Evolutionary conservation across 1,284 basidiomycete species (phyloP).

Genomic region (Exobasidium rhododendri): DNA sequence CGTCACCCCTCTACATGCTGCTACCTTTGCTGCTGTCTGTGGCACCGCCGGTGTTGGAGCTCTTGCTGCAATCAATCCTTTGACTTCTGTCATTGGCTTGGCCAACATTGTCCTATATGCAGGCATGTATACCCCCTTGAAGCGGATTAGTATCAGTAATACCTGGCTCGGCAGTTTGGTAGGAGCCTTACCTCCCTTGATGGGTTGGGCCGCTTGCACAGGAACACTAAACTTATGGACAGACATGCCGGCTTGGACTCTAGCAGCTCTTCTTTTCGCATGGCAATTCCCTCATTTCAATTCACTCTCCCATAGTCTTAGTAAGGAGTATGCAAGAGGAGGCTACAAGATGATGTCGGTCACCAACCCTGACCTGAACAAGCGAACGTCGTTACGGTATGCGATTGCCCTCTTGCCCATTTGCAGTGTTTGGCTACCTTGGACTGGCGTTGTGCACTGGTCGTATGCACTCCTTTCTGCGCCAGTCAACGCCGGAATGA

Average conservation of each 20-base stretch:
- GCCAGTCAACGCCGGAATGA: conserved; percentile 72
- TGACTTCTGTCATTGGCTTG: conserved; percentile 77
- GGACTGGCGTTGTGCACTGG: conserved; percentile 53
- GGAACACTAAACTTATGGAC: conserved; percentile 68
- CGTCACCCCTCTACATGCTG: conserved; percentile 79
- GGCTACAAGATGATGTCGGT: conserved; percentile 93
- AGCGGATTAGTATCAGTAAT: conserved; percentile 81
- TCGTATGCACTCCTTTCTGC: conserved; percentile 75
- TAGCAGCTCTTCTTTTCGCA: conserved; percentile 65
- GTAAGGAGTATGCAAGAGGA: conserved; percentile 84
- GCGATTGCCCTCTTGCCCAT: conserved; percentile 74
- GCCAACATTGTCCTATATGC: conserved; percentile 87
- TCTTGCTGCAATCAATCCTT: conserved; percentile 80
- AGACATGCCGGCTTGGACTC: conserved; percentile 45
- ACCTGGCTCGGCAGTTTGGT: conserved; percentile 95
- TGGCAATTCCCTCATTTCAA: conserved; percentile 99
- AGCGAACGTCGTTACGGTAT: conserved; percentile 80
- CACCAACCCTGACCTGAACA: conserved; percentile 74
- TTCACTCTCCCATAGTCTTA: conserved; percentile 79
- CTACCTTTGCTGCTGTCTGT: conserved; percentile 71
- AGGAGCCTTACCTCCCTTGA: conserved; percentile 86
- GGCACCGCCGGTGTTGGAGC: conserved; percentile 74
- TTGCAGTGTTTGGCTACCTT: conserved; percentile 66
- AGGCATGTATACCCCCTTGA: conserved; percentile 87
- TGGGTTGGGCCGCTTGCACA: conserved; percentile 97